Evolutionary conservation across 1,284 basidiomycete genomes (phyloP), one percentile per base, ranked within the genome.

Genomic region (Irpex lacteus): DNA sequence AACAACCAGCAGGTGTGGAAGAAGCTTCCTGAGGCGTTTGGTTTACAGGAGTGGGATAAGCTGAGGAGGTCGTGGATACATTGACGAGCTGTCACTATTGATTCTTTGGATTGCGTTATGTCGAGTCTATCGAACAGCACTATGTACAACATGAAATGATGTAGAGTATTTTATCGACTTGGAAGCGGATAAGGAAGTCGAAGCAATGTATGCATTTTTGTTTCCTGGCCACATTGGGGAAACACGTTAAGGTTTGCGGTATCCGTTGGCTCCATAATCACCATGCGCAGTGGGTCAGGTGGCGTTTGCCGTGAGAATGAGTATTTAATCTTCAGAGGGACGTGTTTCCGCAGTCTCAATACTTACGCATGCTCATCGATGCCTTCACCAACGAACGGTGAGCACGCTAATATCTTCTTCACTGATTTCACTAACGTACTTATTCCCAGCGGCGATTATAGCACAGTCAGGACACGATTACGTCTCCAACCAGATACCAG

Each of bases 11-110:
- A 7, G 5, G 49, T 21, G 18, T 63, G 62, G 62, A 50, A 52
- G 26, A 47, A 19, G 15, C 15, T 63, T 34, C 62, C 62, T 11
- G 18, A 13, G 5, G 7, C 26, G 5, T 63, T 63, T 18, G 62
- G 57, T 8, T 15, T 63, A 19, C 50, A 21, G n/a, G 9, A 50
- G 11, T 63, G 62, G 62, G 57, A 63, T 32, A 59, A 59, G 21
- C 49, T 63, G 50, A 63, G 26, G 36, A 47, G 62, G 58, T n/a
- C 38, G 15, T 47, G 15, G 26, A 36, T 37, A 36, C 61, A 32
- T 32, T 58, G 26, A 26, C 26, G 15, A 8, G 18, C 15, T 18
- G 18, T n/a, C 50, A 26, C 26, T 26, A 26, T 26, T 3, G 26
- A 26, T 26, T 26, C 26, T 26, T 26, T 26, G 26, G 26, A 26